These are phyloP conservation scores for Oryza glumipatula DNA, from an alignment of 176 grass and related monocot genomes.

Conservation along the genomic window DNA sequence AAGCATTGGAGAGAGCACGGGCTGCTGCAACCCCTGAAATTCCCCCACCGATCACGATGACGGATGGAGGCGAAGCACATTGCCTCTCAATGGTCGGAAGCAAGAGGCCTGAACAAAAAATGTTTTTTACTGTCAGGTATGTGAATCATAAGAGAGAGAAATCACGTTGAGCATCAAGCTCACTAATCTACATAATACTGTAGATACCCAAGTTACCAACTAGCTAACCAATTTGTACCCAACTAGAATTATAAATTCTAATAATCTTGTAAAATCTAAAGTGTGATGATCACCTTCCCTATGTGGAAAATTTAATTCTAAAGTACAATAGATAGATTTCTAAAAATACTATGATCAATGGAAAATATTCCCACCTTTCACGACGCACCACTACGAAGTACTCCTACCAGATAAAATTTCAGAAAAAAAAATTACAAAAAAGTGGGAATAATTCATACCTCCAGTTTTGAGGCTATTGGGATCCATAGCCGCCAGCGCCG, in stretches of 20 bases:
- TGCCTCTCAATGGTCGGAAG: conserved; percentile 76
- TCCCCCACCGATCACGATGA: conserved; percentile 91
- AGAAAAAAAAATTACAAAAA: neutral
- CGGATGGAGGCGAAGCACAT: conserved; percentile 64
- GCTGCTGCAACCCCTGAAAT: conserved; percentile 91
- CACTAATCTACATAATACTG: too few relatives aligned
- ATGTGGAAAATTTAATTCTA: neutral
- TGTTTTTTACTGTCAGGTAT: neutral
- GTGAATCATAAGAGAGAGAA: neutral
- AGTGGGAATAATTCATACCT: conserved; percentile 22
- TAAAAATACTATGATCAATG: neutral
- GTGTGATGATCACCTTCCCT: too few relatives aligned
- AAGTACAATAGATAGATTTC: neutral
- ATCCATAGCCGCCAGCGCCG: conserved; percentile 38
- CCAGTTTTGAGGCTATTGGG: conserved; percentile 57
- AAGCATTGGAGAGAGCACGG: conserved; percentile 76
- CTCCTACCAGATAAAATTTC: neutral
- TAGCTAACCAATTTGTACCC: neutral
- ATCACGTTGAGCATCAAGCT: neutral
- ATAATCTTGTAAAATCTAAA: too few relatives aligned
- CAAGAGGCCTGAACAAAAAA: conserved; percentile 62
- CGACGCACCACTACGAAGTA: neutral
- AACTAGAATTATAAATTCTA: neutral
- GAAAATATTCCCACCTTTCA: neutral
- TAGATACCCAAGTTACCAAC: neutral